Conservation (phyloP, 192 early-diverging fungal genomes). For the Physocladia obscura region DNA sequence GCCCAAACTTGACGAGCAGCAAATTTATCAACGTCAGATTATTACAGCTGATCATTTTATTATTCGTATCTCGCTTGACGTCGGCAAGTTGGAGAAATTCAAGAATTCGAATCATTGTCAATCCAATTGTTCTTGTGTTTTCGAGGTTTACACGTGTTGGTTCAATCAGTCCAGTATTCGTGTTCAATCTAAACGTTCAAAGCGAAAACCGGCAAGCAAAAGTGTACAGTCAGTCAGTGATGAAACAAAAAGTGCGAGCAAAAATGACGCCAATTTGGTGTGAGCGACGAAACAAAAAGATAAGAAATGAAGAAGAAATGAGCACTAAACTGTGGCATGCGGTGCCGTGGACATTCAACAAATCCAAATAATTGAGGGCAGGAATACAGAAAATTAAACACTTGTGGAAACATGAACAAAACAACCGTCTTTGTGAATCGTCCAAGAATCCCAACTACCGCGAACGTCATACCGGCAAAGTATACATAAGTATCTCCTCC, state of each 20-base stretch:
- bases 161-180: slow-evolving; percentile 42
- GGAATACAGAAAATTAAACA: slow-evolving; percentile 97
- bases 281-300: neutral
- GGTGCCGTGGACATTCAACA: slow-evolving; percentile 93
- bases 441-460: slow-evolving; percentile 91
- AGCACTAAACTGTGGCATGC: slow-evolving; percentile 73
- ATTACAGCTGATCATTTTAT: slow-evolving; percentile 61
- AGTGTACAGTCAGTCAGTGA: too few relatives aligned
- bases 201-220: too few relatives aligned
- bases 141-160: slow-evolving; percentile 31
- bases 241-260: too few relatives aligned
- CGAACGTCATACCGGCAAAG: slow-evolving; percentile 99
- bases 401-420: slow-evolving; percentile 92
- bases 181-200: slow-evolving; percentile 43
- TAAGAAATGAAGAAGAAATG: neutral
- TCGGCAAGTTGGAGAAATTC: slow-evolving; percentile 51
- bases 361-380: slow-evolving; percentile 90
- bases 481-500: slow-evolving; percentile 97
- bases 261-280: too few relatives aligned
- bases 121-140: slow-evolving; percentile 51
- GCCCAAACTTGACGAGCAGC: slow-evolving; percentile 75
- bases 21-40: slow-evolving; percentile 94
- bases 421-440: slow-evolving; percentile 93
- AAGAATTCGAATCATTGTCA: slow-evolving; percentile 54
- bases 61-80: slow-evolving; percentile 50